Base-by-base conservation (phyloP, 1,284 basidiomycete species). In the Ustilago curta region DNA sequence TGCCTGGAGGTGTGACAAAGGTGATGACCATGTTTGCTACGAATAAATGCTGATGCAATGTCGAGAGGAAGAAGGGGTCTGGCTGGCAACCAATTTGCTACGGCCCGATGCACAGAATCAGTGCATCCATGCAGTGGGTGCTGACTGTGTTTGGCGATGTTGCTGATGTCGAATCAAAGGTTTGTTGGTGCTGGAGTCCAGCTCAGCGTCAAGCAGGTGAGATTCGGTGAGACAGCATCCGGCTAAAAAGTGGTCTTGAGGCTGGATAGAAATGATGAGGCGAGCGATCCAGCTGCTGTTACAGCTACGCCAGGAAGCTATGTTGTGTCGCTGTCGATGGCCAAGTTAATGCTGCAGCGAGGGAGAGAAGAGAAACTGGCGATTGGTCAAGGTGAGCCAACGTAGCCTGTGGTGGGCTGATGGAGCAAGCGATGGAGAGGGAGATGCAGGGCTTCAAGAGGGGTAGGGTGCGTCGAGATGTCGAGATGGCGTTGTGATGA, bases 1-100 rank as follows among this genome's bases (percentile, higher is more conserved):
- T 51, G 42, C 56, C 52, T 1, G 71, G 71, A 55, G 71, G 71
- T 18, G 71, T 74, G 37, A 57, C 25, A 21, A 74, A 74, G 4
- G 66, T 66, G 59, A 74, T 65, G 37, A 59, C 62, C 71, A 74
- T 74, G 8, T 21, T 37, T 37, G 35, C 8, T 66, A 37, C 16
- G 48, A 35, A 21, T 42, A 44, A 23, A 8, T 32, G 53, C 47
- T 31, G 45, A 49, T 27, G 8, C 12, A 35, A 18, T 19, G n/a
- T 44, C 40, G 48, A 25, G 16, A 35, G 39, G 19, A 7, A n/a
- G 12, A 18, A 11, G n/a, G 25, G 45, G 29, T 19, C 29, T 37
- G 32, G 44, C 35, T 39, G 18, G 37, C 39, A 43, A 5, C 8
- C 8, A 27, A 27, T 32, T 8, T 43, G 29, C 12, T 54, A 11